phyloP scores from a whole-genome alignment of 2,329 filamentous ascomycete genomes.

The Chaetomium globosum region DNA sequence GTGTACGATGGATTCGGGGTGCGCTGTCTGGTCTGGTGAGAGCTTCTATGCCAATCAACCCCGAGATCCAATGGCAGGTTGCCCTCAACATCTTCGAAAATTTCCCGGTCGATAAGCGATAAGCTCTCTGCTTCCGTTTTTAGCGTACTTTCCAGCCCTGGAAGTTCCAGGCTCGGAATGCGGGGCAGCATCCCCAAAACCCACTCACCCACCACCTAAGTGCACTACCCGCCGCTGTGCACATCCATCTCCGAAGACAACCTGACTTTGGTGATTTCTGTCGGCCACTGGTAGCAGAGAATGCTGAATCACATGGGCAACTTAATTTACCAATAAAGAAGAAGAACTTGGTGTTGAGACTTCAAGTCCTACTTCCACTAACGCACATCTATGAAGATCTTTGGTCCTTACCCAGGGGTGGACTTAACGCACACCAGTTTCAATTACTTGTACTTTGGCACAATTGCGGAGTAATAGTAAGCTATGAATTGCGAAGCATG shows the following conservation, averaged over 20 bases:
- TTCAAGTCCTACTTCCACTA: neutral
- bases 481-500: neutral
- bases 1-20: neutral
- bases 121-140: constrained; percentile 22
- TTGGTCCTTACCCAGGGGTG: neutral
- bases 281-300: neutral
- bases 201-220: neutral
- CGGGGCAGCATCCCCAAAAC: constrained; percentile 15
- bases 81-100: constrained; percentile 20
- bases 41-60: neutral
- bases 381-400: neutral
- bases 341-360: neutral
- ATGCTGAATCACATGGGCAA: neutral
- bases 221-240: neutral
- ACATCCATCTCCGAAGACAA: too few relatives aligned
- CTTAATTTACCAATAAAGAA: neutral
- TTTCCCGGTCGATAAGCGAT: constrained; percentile 34
- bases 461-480: too few relatives aligned
- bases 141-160: constrained; percentile 1
- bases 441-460: too few relatives aligned
- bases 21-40: neutral
- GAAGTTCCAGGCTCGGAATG: neutral
- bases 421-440: neutral
- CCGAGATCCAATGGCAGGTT: neutral
- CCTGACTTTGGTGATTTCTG: neutral